phyloP scores from a whole-genome alignment of 768 basidiomycete species.

The Mycena venus region DNA sequence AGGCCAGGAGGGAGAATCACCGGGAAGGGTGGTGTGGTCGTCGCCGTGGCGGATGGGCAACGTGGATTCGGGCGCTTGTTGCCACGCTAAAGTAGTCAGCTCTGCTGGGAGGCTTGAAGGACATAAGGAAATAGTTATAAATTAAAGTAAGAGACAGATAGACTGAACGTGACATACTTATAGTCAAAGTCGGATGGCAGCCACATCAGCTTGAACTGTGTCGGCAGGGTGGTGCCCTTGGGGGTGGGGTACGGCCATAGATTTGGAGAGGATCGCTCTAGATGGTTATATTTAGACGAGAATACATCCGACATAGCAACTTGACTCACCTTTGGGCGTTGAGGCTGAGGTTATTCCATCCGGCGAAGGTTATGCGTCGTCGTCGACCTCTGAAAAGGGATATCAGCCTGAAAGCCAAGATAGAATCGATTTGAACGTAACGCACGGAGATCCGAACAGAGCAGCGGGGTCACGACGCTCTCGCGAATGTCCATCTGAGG shows the following conservation, averaged over 20 bases:
- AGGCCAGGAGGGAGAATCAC: no score
- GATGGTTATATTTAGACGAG: not conserved
- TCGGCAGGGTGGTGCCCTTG: not conserved
- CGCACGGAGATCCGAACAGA: constrained; percentile 24
- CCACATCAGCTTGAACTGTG: constrained; percentile 1
- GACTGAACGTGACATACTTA: constrained; percentile 1
- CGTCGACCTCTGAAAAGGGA: not conserved
- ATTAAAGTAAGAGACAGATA: not conserved
- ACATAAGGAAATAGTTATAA: no score
- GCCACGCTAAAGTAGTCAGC: not conserved
- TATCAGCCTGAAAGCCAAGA: not conserved
- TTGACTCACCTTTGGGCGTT: not conserved
- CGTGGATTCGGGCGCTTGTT: not conserved
- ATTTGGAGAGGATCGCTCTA: constrained; percentile 14
- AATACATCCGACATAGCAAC: not conserved
- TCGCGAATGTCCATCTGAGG: constrained; percentile 4
- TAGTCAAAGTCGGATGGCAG: constrained; percentile 25
- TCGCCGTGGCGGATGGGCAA: not conserved
- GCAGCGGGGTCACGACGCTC: not conserved
- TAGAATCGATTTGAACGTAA: not conserved
- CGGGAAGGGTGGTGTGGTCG: not conserved
- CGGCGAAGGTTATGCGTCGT: not conserved
- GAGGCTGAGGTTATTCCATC: not conserved
- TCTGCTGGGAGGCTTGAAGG: not conserved
- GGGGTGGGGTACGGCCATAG: not conserved